Evolutionary conservation across 2,329 filamentous ascomycete species (phyloP).

Genomic region (Ploettnerulaceae sp.): DNA sequence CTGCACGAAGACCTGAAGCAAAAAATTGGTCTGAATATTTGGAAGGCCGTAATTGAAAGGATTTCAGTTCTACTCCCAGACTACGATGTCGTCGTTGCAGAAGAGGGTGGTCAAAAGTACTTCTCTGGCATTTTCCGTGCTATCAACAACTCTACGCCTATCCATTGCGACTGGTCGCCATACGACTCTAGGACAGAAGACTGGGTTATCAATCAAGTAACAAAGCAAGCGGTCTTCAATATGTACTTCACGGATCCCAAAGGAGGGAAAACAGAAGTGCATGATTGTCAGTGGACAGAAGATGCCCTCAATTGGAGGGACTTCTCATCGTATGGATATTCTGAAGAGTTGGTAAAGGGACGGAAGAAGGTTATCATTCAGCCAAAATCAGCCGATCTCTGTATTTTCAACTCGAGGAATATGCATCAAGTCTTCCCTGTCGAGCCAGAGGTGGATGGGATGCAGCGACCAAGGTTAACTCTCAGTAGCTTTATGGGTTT

Average conservation of each 20-base stretch:
- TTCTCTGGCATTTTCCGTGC: slow-evolving; percentile 38
- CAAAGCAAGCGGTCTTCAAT: slow-evolving; percentile 6
- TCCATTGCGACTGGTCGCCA: slow-evolving; percentile 28
- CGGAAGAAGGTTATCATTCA: slow-evolving; percentile 2
- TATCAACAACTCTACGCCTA: slow-evolving; percentile 34
- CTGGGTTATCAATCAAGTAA: slow-evolving; percentile 9
- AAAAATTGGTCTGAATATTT: not conserved
- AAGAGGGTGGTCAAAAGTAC: not conserved
- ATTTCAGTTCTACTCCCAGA: not conserved
- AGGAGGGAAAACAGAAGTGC: not conserved
- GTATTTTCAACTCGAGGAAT: not conserved
- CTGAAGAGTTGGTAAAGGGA: not conserved
- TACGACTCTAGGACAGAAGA: slow-evolving; percentile 16
- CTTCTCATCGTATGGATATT: not conserved
- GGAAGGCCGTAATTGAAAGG: not conserved
- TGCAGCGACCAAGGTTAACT: not conserved
- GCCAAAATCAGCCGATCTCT: slow-evolving; percentile 1
- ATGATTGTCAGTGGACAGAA: slow-evolving; percentile 1
- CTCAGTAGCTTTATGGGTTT: slow-evolving; percentile 3
- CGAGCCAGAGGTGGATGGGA: not conserved
- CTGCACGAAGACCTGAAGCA: not conserved
- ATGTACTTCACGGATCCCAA: slow-evolving; percentile 5
- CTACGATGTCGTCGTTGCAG: not conserved
- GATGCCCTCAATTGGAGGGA: slow-evolving; percentile 1
- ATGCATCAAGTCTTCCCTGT: slow-evolving; percentile 2